phyloP scores from a whole-genome alignment of 371 early-diverging fungal genomes.

The Mucor lusitanicus region DNA sequence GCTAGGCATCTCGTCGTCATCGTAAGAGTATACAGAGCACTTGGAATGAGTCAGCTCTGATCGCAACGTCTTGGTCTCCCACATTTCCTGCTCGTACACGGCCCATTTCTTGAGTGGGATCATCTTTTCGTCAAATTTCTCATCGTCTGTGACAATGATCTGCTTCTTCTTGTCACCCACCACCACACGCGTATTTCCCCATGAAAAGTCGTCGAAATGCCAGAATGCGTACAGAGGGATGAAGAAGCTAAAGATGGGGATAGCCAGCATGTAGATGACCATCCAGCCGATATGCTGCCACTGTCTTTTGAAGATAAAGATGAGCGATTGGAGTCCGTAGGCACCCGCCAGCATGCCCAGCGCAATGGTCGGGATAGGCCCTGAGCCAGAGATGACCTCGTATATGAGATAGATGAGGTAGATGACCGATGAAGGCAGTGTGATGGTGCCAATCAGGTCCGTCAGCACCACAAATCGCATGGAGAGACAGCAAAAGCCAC shows the following conservation, averaged over 20 bases:
- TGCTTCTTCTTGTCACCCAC: constrained; percentile 64
- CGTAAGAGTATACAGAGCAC: constrained; percentile 4
- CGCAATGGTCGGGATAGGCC: constrained; percentile 50
- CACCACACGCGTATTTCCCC: constrained; percentile 88
- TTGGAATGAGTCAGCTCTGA: constrained; percentile 11
- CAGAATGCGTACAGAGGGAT: constrained; percentile 79
- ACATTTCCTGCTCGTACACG: constrained; percentile 82
- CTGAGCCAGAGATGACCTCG: constrained; percentile 40
- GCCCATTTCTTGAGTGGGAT: constrained; percentile 90
- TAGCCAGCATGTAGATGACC: constrained; percentile 82
- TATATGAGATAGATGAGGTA: constrained; percentile 76
- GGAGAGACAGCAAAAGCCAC: constrained; percentile 95
- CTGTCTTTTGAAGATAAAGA: constrained; percentile 78
- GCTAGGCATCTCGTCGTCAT: background rate
- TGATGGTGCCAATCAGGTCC: constrained; percentile 91
- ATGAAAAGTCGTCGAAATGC: constrained; percentile 90
- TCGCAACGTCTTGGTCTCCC: constrained; percentile 51
- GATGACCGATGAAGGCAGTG: constrained; percentile 87
- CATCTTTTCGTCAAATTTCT: constrained; percentile 77
- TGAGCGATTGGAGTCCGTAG: constrained; percentile 80
- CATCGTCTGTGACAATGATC: constrained; percentile 53
- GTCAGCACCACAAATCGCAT: constrained; percentile 93
- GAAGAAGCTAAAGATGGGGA: constrained; percentile 77
- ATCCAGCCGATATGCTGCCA: constrained; percentile 95
- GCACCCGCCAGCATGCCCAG: constrained; percentile 63